These are phyloP conservation scores for Micractinium sp. DNA, from an alignment of 139 green algal genomes.

Conservation along the genomic window DNA sequence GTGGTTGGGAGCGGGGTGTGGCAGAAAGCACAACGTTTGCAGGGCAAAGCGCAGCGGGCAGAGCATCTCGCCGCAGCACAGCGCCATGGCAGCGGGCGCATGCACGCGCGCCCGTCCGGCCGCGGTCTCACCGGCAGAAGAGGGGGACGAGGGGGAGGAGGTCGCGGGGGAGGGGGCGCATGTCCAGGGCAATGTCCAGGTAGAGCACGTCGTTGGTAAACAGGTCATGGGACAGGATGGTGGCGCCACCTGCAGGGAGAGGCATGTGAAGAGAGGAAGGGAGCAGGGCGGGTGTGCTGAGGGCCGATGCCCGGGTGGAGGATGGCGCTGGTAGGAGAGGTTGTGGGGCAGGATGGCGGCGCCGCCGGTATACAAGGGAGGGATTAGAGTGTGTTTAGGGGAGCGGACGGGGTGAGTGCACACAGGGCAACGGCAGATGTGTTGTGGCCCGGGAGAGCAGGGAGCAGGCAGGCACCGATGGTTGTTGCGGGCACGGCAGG, in stretches of 20 bases:
- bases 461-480: too few relatives aligned
- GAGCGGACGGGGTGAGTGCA: too few relatives aligned
- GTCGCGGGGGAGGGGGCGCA: constrained; percentile 71
- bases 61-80: neutral
- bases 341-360: too few relatives aligned
- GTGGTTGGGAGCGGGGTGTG: neutral
- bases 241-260: constrained; percentile 59
- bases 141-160: constrained; percentile 97
- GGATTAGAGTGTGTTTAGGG: too few relatives aligned
- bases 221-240: constrained; percentile 92
- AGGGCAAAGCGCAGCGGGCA: neutral
- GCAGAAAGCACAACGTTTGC: neutral
- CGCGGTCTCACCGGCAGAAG: constrained; percentile 85
- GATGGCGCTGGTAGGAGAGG: too few relatives aligned
- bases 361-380: too few relatives aligned
- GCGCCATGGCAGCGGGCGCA: neutral
- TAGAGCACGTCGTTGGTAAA: constrained; percentile 99
- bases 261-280: neutral
- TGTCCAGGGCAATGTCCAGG: constrained; percentile 81
- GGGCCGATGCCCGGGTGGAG: too few relatives aligned
- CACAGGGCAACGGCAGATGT: too few relatives aligned
- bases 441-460: too few relatives aligned
- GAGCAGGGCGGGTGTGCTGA: neutral
- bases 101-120: constrained; percentile 46
- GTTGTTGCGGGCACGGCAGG: too few relatives aligned